Evolutionary conservation across 176 grass and related monocot species (phyloP).

Genomic region (Tuctoria greenei): DNA sequence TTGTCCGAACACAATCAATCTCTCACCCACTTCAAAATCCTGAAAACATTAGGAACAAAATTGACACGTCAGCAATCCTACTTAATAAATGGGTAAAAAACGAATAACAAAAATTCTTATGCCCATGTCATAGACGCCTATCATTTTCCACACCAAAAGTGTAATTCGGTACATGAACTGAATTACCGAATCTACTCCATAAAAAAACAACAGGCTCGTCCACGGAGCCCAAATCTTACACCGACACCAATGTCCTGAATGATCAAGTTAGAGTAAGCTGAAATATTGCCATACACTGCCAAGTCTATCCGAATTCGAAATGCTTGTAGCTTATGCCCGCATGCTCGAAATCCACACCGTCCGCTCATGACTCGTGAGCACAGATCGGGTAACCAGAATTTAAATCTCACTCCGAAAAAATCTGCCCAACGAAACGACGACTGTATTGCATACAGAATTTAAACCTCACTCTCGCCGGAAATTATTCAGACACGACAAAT

Average conservation of each 20-base stretch:
- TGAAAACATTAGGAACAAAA: slow-evolving; percentile 28
- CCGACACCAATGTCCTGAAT: neutral
- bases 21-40: slow-evolving; percentile 37
- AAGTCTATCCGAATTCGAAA: neutral
- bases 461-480: slow-evolving; percentile 1
- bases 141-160: neutral
- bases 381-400: slow-evolving; percentile 6
- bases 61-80: slow-evolving; percentile 6
- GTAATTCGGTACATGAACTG: neutral
- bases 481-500: neutral
- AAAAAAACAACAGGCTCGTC: neutral
- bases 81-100: slow-evolving; percentile 14
- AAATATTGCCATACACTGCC: neutral
- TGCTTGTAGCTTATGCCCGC: neutral
- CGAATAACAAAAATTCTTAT: neutral
- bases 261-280: neutral
- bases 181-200: slow-evolving; percentile 6
- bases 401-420: too few relatives aligned
- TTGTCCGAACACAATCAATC: slow-evolving; percentile 10
- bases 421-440: slow-evolving; percentile 26
- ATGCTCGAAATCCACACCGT: neutral
- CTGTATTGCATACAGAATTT: neutral
- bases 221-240: neutral
- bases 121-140: neutral
- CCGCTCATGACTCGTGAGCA: neutral